A percentile compares a stretch with the other conserved stretches of the same genome.
phyloP scores from a whole-genome alignment of 2,329 filamentous ascomycete genomes.

The Trichoderma sp. region DNA sequence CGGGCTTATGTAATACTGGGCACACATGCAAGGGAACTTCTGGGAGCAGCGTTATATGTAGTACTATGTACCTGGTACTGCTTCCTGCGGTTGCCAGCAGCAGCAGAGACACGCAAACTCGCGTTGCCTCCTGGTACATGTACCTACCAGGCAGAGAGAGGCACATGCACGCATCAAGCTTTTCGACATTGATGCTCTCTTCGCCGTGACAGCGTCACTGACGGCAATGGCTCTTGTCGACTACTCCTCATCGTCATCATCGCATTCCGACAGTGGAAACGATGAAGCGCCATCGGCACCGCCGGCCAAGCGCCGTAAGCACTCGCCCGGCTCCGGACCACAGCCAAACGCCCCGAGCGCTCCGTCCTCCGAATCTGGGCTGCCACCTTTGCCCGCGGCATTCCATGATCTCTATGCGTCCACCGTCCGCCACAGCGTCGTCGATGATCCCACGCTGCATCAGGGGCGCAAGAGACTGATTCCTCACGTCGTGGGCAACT shows the following conservation, averaged over 20 bases:
- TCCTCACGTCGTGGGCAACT: conserved; percentile 84
- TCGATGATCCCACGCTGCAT: conserved; percentile 81
- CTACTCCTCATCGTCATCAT: conserved; percentile 45
- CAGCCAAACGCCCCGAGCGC: not conserved
- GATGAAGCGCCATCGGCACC: conserved; percentile 26
- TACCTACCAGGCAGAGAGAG: not conserved
- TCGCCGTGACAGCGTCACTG: not conserved
- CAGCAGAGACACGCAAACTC: not conserved
- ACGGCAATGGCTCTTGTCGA: conserved; percentile 61
- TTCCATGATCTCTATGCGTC: conserved; percentile 92
- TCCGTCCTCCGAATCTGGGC: conserved; percentile 24
- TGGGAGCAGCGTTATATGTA: not conserved
- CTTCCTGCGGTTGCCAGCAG: not conserved
- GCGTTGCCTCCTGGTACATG: not conserved
- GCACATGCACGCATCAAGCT: not conserved
- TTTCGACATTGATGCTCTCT: not conserved
- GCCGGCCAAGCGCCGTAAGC: conserved; percentile 39
- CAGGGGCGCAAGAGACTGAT: conserved; percentile 77
- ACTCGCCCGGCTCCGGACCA: conserved; percentile 4
- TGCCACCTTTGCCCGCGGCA: conserved; percentile 72
- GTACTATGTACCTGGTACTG: too few species aligned
- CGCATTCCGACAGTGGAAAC: conserved; percentile 24
- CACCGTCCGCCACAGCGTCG: conserved; percentile 70
- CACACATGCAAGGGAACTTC: not conserved
- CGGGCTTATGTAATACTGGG: not conserved